Evolutionary conservation across 805 yeast species (phyloP), one percentile per base, ranked within the genome.

Genomic region (Candida bentonensis): DNA sequence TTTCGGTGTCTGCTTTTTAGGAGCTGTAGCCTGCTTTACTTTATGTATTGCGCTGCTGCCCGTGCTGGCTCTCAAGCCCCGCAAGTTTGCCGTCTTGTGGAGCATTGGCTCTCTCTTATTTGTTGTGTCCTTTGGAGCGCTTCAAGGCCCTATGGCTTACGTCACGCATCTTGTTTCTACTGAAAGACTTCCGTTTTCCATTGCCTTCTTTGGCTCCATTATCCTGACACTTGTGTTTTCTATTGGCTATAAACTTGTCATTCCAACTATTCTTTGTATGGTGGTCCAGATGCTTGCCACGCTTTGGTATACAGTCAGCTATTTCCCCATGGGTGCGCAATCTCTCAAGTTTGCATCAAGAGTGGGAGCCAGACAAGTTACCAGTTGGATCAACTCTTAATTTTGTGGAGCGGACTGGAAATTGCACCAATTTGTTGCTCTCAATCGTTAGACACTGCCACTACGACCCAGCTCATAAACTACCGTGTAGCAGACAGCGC

Each of bases 251-350:
- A 81, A 78, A 53, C 77, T 82, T 44, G 78, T 95, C 0, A 55
- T 92, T 4, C 64, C 87, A 43, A 86, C 97, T 0, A 63, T 92
- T 9, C 57, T 86, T 11, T 77, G 86, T 25, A 82, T 92, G 39
- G 61, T 82, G 2, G 61, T 83, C 9, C 96, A 92, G 61, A 66
- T 88, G 5, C 62, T 92, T 45, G 89, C 96, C 1, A 87, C 92
- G n/a, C 55, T 86, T 3, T 88, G 88, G 69, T 92, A 92, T 60
- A 79, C 92, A 0, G 70, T 89, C 36, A 83, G 95, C 55, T 92
- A 92, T 62, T 89, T 92, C 72, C 98, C 98, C 13, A 82, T 88
- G 65, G 98, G 98, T 11, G 83, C 89, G 1, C 81, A 82, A 48
- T 82, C 94, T 2, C 55, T 79, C 42, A 64, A 72, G 48, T 66